Conservation (phyloP, 2,329 filamentous ascomycete genomes). For the Fusarium austroafricanum region DNA sequence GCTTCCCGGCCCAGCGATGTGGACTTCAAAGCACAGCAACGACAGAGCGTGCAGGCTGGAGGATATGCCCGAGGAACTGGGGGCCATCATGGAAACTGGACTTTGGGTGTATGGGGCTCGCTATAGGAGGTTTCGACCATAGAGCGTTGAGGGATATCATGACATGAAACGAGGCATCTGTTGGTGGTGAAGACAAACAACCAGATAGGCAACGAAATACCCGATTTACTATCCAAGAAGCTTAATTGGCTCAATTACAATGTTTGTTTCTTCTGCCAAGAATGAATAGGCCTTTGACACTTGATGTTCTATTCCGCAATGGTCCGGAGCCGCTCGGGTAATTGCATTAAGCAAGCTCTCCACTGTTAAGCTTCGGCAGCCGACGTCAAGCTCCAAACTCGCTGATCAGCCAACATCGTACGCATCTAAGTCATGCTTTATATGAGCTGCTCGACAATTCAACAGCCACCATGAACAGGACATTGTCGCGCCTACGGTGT, state of each 20-base stretch:
- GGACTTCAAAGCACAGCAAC: conserved; percentile 66
- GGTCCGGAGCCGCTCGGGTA: conserved; percentile 43
- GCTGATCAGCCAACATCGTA: conserved; percentile 15
- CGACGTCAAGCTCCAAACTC: conserved; percentile 33
- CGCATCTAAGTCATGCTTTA: conserved; percentile 21
- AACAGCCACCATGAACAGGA: conserved; percentile 49
- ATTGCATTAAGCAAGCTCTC: conserved; percentile 47
- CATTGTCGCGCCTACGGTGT: conserved; percentile 45
- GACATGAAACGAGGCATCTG: conserved; percentile 13
- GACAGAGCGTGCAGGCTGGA: conserved; percentile 73
- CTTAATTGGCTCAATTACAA: conserved; percentile 1
- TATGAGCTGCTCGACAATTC: conserved; percentile 40
- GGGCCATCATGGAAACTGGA: conserved; percentile 65
- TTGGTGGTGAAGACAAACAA: not conserved
- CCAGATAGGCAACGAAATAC: conserved; percentile 26
- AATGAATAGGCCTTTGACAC: not conserved
- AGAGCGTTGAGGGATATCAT: not conserved
- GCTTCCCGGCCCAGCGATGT: conserved; percentile 70
- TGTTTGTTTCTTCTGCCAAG: conserved; percentile 2
- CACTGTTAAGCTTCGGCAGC: conserved; percentile 35
- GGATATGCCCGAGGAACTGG: conserved; percentile 56
- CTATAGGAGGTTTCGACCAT: conserved; percentile 45
- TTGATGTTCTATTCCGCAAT: conserved; percentile 16
- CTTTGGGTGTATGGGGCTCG: conserved; percentile 71
- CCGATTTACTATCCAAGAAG: conserved; percentile 10